These are phyloP conservation scores for Russula olivacea DNA, from an alignment of 768 basidiomycete genomes.

Conservation along the genomic window DNA sequence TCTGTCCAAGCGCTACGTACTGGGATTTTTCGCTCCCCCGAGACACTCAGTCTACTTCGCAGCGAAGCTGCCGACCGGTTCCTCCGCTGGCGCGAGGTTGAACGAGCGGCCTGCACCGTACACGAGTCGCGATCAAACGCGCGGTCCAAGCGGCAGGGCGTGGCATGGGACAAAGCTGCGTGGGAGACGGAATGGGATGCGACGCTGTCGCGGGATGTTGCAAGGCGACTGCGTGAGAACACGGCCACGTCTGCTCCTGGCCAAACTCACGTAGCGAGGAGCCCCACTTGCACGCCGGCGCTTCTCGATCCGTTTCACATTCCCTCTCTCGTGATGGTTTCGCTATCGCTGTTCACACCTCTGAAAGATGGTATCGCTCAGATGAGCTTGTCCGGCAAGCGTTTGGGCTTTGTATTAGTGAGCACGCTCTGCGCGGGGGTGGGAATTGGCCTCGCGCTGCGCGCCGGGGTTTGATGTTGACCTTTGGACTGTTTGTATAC, in stretches of 20 bases:
- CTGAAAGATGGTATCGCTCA: constrained; percentile 31
- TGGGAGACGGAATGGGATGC: constrained; percentile 67
- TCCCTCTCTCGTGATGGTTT: constrained; percentile 55
- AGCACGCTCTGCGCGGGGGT: constrained; percentile 43
- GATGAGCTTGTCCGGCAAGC: constrained; percentile 25
- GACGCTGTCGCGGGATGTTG: constrained; percentile 56
- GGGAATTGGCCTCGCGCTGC: constrained; percentile 38
- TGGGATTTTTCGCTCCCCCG: constrained; percentile 61
- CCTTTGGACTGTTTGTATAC: neutral
- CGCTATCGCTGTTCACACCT: constrained; percentile 54
- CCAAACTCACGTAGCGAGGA: constrained; percentile 11
- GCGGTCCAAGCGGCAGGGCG: constrained; percentile 15
- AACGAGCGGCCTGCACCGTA: constrained; percentile 47
- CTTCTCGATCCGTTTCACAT: constrained; percentile 61
- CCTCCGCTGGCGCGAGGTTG: constrained; percentile 66
- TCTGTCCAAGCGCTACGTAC: constrained; percentile 47
- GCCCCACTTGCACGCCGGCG: constrained; percentile 28
- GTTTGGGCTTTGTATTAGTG: constrained; percentile 34
- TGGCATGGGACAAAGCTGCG: constrained; percentile 50
- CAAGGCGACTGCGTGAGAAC: constrained; percentile 42
- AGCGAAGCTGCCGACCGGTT: constrained; percentile 65
- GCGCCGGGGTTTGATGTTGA: constrained; percentile 1
- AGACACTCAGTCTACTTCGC: constrained; percentile 50
- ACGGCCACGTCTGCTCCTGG: constrained; percentile 15
- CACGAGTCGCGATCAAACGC: constrained; percentile 27